Evolutionary conservation across 371 early-diverging fungal species (phyloP), one percentile per base, ranked within the genome.

Genomic region (Mucor velutinosus): DNA sequence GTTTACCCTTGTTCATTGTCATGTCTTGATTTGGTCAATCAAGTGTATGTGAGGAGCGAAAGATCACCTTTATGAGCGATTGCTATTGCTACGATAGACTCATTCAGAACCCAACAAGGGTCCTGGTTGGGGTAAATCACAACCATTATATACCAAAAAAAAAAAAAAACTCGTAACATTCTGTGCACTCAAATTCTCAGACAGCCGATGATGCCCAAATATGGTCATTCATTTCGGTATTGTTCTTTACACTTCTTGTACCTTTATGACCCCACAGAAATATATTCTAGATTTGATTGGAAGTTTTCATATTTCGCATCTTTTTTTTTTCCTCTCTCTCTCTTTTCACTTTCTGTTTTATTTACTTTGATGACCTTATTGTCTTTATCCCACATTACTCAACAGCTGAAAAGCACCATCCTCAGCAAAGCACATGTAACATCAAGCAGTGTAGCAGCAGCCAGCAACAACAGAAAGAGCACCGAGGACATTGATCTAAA

Each of bases 331-430:
- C n/a, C 21, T 37, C 27, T 45, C 21, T 59, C 25, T 23, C n/a
- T n/a, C n/a, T n/a, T n/a, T n/a, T n/a, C n/a, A n/a, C n/a, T 63
- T 5, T 15, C 7, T 8, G 41, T 56, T 56, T 29, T 27, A 6
- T 56, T 29, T 41, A 25, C n/a, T 58, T 4, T 17, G 12, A 66
- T 66, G 66, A 29, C 27, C 41, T 32, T 60, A 10, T 32, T 66
- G 60, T 60, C 61, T 51, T 32, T 60, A 11, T 30, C 66, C 15
- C 56, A 66, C 17, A 60, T 66, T 29, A 53, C 66, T 0, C 60
- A 53, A 4, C 66, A 66, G 11, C 15, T 66, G 8, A 39, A 43
- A 19, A 41, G 27, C 43, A 11, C 61, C 1, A 15, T 60, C 25
- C 23, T 60, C n/a, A 53, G 11, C 8, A 66, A 66, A 51, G 60